Evolutionary conservation across 345 rosid species (phyloP), one percentile per base, ranked within the genome.

Genomic region (Gossypium thurberi): DNA sequence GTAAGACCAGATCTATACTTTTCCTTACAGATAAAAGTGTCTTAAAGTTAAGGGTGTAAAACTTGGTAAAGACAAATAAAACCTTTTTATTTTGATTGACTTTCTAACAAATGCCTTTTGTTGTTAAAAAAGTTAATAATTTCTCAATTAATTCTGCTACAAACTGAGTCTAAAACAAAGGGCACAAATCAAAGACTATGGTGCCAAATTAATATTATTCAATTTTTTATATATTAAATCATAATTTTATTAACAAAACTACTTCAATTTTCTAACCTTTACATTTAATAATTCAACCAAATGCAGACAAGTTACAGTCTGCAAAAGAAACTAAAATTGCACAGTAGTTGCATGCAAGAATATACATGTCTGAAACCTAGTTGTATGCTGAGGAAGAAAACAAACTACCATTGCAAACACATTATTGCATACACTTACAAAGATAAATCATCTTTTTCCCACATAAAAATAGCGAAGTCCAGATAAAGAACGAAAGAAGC

Each of bases 1-100:
- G 69, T 50, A 65, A 82, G 42, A 53, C 51, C 51, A 61, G 21
- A 67, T 48, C 58, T 8, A 15, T 14, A 25, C 25, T 20, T 48
- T 25, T 21, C 15, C 17, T 3, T 63, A 63, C 20, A 65, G 20
- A 44, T 44, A 11, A 11, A 65, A 48, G 44, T 25, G 13, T 37
- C 71, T 48, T 67, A 3, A 67, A 47, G 17, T 3, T 46, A 46
- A 50, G 53, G 18, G 14, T 15, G 52, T 26, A 25, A 48, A 67
- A 48, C 43, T 26, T 67, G 21, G 3, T 10, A 48, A 48, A 23
- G 40, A 8, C 42, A 66, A 66, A 66, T 3, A 47, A 25, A 3
- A 14, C 20, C 20, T 9, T 47, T 65, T 23, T 21, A 10, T 43
- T 46, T 25, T 25, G 21, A 68, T 50, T 10, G 18, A 66, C 18